Conservation (phyloP, 2,329 filamentous ascomycete genomes). For the Aspergillus ibericus region DNA sequence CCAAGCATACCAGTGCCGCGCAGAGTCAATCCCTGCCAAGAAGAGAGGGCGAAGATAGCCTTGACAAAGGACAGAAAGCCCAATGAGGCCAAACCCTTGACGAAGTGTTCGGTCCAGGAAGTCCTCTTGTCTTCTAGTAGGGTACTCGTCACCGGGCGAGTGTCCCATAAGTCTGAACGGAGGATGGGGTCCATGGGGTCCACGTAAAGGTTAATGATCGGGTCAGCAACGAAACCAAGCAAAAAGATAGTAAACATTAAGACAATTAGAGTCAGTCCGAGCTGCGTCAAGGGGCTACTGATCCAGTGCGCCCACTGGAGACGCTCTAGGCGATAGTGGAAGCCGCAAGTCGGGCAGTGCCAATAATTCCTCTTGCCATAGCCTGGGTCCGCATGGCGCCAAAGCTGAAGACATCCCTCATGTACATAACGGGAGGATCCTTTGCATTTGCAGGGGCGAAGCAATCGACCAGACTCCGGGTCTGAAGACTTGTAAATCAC, state of each 20-base stretch:
- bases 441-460: conserved; percentile 91
- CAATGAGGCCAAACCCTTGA: conserved; percentile 86
- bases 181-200: conserved; percentile 70
- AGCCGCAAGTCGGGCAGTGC: conserved; percentile 84
- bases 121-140: conserved; percentile 49
- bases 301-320: conserved; percentile 73
- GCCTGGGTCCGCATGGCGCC: conserved; percentile 72
- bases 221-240: conserved; percentile 89
- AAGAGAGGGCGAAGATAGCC: conserved; percentile 69
- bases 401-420: conserved; percentile 80
- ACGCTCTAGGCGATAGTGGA: conserved; percentile 75
- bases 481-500: conserved; percentile 74
- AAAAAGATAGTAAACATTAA: conserved; percentile 72
- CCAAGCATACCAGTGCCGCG: conserved; percentile 60
- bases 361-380: conserved; percentile 70
- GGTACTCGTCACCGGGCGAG: conserved; percentile 36
- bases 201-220: conserved; percentile 83
- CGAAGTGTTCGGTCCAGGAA: conserved; percentile 78
- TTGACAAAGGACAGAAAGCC: conserved; percentile 85
- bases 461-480: conserved; percentile 70
- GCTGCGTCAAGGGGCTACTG: conserved; percentile 65
- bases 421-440: conserved; percentile 93
- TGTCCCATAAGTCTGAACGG: conserved; percentile 45
- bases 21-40: conserved; percentile 76
- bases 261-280: conserved; percentile 69